Evolutionary conservation across 2,329 filamentous ascomycete species (phyloP).

Genomic region (Curvularia sp.): DNA sequence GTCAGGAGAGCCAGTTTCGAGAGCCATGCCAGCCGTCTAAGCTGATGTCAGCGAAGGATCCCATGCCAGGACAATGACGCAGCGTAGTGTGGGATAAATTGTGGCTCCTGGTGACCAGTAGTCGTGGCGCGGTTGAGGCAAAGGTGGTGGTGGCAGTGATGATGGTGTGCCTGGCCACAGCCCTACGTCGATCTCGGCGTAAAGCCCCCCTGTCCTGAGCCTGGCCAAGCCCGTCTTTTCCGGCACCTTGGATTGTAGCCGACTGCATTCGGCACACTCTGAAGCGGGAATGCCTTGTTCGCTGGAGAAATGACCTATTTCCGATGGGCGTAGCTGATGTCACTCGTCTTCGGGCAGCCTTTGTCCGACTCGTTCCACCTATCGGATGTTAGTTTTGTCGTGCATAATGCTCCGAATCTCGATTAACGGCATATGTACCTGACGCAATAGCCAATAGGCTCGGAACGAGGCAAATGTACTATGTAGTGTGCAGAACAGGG

Average conservation of each 20-base stretch:
- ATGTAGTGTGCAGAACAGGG: background rate
- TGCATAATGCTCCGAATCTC: background rate
- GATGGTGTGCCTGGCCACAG: constrained; percentile 2
- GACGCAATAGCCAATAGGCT: background rate
- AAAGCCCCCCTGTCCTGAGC: background rate
- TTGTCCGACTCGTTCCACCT: background rate
- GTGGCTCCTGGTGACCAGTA: background rate
- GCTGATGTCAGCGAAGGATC: background rate
- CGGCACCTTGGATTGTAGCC: background rate
- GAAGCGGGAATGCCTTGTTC: background rate
- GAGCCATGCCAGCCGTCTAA: background rate
- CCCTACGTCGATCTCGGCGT: constrained; percentile 1
- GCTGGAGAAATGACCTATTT: background rate
- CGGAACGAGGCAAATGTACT: background rate
- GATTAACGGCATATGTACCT: background rate
- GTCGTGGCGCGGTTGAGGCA: background rate
- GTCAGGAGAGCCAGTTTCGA: background rate
- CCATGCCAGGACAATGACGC: background rate
- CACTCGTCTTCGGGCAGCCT: background rate
- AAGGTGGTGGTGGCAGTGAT: too few species aligned
- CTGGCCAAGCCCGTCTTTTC: constrained; percentile 3
- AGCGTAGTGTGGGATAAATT: background rate
- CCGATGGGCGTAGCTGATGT: background rate
- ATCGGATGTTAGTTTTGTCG: background rate
- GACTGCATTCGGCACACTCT: background rate